Evolutionary conservation across 306 rosid genomes (phyloP), one percentile per base, ranked within the genome.

Genomic region (Cucurbita pepo): DNA sequence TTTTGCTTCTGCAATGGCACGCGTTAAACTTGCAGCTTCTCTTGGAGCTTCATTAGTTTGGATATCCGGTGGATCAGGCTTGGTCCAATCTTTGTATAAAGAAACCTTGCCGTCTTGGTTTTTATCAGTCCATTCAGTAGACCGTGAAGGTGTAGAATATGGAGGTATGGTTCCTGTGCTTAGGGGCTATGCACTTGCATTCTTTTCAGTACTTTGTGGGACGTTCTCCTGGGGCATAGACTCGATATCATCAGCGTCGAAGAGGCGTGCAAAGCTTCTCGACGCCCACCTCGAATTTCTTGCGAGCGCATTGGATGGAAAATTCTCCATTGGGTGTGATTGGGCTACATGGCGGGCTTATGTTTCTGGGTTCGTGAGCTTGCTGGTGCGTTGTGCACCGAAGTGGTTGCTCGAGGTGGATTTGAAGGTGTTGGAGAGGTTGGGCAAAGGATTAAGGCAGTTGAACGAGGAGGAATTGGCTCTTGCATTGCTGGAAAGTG

Each of bases 41-140:
- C 92, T 93, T 2, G 98, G 91, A 52, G 96, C 98, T 65, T 82
- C 90, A 37, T 80, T 93, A 79, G 69, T 93, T 82, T 90, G 98
- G 98, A 75, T 90, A 72, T 84, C 96, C 21, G 98, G 98, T 40
- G 97, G 98, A 14, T 71, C 78, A 13, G 84, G 76, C 66, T 75
- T 93, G 75, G 91, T 89, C 81, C 90, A 86, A 30, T 83, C 88
- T 3, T 75, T 90, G 81, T 86, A 88, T 47, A 87, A 78, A 64
- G 98, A 89, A 78, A 93, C 90, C 58, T 47, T 93, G 47, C 97
- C 97, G 63, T 86, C 90, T 47, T 90, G 94, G 97, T 88, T 93
- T 76, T 77, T 93, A 74, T 86, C 97, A 5, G 75, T 81, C 53
- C 81, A 73, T 71, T 75, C 69, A 59, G 77, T 72, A 25, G 82